Evolutionary conservation across 2,329 filamentous ascomycete species (phyloP).

Genomic region (Hortaea werneckii): DNA sequence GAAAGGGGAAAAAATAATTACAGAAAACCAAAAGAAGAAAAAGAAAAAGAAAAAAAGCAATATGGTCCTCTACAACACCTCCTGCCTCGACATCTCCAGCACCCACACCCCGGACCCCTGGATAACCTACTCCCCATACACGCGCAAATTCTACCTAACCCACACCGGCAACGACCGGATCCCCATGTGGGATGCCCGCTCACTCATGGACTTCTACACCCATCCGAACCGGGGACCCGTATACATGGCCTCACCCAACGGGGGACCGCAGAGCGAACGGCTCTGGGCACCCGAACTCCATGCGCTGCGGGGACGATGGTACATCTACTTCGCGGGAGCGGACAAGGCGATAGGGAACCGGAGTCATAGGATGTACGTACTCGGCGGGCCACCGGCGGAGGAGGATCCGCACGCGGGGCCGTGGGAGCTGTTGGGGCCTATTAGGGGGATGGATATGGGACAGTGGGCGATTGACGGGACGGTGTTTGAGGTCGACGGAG

Average conservation of each 20-base stretch:
- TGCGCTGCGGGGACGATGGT: constrained; percentile 41
- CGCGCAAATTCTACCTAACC: constrained; percentile 37
- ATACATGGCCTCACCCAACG: constrained; percentile 20
- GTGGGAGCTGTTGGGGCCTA: constrained; percentile 34
- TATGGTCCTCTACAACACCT: constrained; percentile 20
- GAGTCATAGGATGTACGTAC: constrained; percentile 37
- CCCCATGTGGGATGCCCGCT: constrained; percentile 34
- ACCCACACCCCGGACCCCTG: constrained; percentile 35
- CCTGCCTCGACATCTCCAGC: constrained; percentile 33
- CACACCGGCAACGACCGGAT: constrained; percentile 36
- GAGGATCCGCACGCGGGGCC: constrained; percentile 21
- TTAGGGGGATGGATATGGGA: constrained; percentile 30
- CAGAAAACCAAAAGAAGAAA: no score
- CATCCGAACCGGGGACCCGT: constrained; percentile 29
- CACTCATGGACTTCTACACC: constrained; percentile 31
- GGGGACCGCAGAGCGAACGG: constrained; percentile 12
- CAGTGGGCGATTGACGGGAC: constrained; percentile 42
- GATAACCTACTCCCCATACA: constrained; percentile 27
- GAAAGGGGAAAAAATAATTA: no score
- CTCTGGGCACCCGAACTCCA: constrained; percentile 50
- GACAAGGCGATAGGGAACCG: constrained; percentile 34
- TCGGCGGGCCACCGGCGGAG: constrained; percentile 29
- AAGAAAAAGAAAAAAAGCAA: not conserved
- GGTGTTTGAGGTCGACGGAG: constrained; percentile 29
- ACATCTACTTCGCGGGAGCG: constrained; percentile 41